Conservation (phyloP, 768 basidiomycete species). For the Agrocybe chaxingu region DNA sequence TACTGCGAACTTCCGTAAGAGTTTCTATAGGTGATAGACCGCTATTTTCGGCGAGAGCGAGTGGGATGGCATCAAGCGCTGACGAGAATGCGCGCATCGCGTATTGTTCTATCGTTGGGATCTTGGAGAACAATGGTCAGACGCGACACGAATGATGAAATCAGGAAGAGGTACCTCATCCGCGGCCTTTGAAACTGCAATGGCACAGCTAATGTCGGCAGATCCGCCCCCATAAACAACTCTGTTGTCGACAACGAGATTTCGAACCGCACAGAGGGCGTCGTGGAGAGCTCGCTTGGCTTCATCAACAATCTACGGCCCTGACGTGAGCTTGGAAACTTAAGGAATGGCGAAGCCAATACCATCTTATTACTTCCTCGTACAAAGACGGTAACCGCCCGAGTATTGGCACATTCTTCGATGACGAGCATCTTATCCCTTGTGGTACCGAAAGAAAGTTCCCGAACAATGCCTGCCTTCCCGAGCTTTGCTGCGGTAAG, state of each 20-base stretch:
- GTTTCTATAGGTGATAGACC: constrained; percentile 96
- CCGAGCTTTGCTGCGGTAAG: constrained; percentile 89
- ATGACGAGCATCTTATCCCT: constrained; percentile 99
- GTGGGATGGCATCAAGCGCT: constrained; percentile 90
- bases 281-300: constrained; percentile 98
- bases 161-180: constrained; percentile 63
- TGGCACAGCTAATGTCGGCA: constrained; percentile 92
- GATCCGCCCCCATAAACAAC: constrained; percentile 99
- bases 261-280: constrained; percentile 95
- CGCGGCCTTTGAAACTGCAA: constrained; percentile 91
- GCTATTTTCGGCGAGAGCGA: constrained; percentile 97
- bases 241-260: constrained; percentile 90
- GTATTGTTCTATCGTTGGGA: constrained; percentile 97
- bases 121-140: constrained; percentile 41
- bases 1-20: constrained; percentile 90
- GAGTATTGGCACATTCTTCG: constrained; percentile 95
- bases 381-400: constrained; percentile 96
- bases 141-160: background rate
- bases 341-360: constrained; percentile 5
- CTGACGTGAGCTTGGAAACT: background rate
- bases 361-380: constrained; percentile 99
- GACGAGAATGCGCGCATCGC: constrained; percentile 99
- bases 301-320: constrained; percentile 90
- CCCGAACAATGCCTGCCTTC: constrained; percentile 88
- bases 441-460: constrained; percentile 95